Conservation (phyloP, 1,139 yeast genomes). For the Diutina sp. region DNA sequence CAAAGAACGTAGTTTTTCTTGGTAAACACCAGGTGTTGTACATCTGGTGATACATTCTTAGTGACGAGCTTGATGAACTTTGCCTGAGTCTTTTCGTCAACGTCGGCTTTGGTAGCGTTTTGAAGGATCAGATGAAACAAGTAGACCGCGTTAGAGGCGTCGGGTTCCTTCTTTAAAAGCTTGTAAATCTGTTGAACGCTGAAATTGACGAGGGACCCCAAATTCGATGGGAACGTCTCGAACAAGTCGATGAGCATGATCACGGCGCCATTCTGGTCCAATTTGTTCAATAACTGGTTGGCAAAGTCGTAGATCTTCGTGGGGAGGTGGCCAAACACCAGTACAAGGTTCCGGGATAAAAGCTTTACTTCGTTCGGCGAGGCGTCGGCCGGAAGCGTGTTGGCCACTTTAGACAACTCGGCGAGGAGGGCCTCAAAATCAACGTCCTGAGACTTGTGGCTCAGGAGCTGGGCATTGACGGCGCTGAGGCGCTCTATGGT, state of each 20-base stretch:
- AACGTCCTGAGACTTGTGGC: neutral
- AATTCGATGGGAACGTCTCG: neutral
- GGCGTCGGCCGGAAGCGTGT: neutral
- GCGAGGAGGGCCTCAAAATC: neutral
- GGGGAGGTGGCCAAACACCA: neutral
- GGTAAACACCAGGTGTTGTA: neutral
- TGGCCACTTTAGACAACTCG: neutral
- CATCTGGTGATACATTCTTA: neutral
- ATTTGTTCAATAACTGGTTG: neutral
- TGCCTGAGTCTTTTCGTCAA: neutral
- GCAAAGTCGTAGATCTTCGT: constrained; percentile 1
- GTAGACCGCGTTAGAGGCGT: neutral
- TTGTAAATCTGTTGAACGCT: neutral
- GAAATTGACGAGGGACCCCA: neutral
- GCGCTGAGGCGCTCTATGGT: neutral
- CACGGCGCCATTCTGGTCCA: neutral
- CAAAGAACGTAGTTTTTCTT: neutral
- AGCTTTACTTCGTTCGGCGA: neutral
- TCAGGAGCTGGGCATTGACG: neutral
- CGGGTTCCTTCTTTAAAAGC: neutral
- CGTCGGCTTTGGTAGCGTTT: neutral
- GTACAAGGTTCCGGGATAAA: neutral
- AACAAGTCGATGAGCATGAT: neutral
- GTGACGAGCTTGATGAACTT: neutral
- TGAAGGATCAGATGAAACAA: neutral